These are phyloP conservation scores for Ophiostoma piceae DNA, from an alignment of 2,329 filamentous ascomycete species.

Conservation along the genomic window DNA sequence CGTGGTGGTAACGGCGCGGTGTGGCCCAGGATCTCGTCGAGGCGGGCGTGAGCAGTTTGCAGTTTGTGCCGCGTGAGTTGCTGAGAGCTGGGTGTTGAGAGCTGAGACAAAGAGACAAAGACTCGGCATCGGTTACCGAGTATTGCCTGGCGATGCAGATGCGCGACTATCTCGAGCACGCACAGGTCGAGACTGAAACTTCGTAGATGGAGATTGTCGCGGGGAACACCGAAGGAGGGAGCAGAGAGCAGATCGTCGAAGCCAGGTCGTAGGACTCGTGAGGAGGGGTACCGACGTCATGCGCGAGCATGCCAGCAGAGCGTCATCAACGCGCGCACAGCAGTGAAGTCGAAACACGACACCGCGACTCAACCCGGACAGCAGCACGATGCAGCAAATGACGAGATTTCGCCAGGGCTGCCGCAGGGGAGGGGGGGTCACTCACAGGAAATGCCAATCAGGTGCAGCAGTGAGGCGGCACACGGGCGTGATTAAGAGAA, in stretches of 20 bases:
- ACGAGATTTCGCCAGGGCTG: constrained; percentile 5
- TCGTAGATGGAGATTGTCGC: not conserved
- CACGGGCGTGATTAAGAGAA: constrained; percentile 11
- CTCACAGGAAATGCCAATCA: constrained; percentile 23
- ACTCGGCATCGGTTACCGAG: not conserved
- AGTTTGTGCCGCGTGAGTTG: not conserved
- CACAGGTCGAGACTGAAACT: not conserved
- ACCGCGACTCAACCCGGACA: not conserved
- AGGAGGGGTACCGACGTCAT: constrained; percentile 12
- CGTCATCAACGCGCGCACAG: not conserved
- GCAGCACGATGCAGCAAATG: constrained; percentile 7
- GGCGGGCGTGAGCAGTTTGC: not conserved
- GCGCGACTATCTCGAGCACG: not conserved
- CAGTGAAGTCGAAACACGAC: not conserved
- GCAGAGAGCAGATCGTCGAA: not conserved
- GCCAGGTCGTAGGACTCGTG: not conserved
- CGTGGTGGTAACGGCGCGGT: not conserved
- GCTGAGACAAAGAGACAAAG: not conserved
- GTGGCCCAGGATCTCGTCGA: not conserved
- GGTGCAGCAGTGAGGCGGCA: constrained; percentile 9
- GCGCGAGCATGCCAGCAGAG: not conserved
- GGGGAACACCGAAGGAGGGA: not conserved
- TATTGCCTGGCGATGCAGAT: not conserved
- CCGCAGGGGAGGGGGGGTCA: constrained; percentile 9
- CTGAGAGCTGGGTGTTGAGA: not conserved